Conservation (phyloP, 768 basidiomycete species). For the Lactarius evosmus region DNA sequence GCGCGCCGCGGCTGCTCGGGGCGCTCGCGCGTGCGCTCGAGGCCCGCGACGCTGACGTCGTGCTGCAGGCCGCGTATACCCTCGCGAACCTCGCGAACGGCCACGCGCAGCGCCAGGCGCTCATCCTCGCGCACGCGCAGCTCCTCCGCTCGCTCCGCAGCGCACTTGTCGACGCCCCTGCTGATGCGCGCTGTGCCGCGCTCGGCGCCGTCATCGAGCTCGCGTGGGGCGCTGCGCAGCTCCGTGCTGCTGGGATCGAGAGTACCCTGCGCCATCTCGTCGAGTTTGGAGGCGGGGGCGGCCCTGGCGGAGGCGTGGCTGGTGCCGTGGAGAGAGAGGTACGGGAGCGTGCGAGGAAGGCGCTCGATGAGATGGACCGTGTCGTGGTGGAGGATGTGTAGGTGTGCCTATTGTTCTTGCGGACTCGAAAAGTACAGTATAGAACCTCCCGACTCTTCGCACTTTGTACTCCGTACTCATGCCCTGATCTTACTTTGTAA, state of each 20-base stretch:
- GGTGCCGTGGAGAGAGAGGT: conserved; percentile 46
- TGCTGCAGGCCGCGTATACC: conserved; percentile 56
- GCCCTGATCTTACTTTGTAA: background rate
- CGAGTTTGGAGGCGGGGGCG: conserved; percentile 36
- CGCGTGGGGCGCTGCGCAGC: conserved; percentile 42
- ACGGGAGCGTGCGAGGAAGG: conserved; percentile 51
- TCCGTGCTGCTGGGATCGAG: conserved; percentile 47
- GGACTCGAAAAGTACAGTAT: background rate
- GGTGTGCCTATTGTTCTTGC: background rate
- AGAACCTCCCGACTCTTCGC: background rate
- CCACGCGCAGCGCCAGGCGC: conserved; percentile 44
- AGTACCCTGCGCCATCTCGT: conserved; percentile 43
- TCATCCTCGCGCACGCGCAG: conserved; percentile 49
- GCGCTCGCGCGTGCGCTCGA: conserved; percentile 49
- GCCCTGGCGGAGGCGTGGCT: conserved; percentile 35
- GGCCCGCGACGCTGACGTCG: conserved; percentile 51
- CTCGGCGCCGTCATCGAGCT: conserved; percentile 59
- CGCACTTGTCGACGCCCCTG: conserved; percentile 57
- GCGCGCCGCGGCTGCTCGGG: conserved; percentile 43
- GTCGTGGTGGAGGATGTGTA: conserved; percentile 12
- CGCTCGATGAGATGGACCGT: conserved; percentile 49
- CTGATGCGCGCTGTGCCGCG: conserved; percentile 58
- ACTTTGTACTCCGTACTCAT: background rate
- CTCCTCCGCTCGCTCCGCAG: conserved; percentile 54
- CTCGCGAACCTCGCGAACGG: conserved; percentile 73